A percentile compares a stretch with the other conserved stretches of the same genome.
Evolutionary conservation across 495 filamentous ascomycete species (phyloP).

Genomic region (Trichoderma parareesei): DNA sequence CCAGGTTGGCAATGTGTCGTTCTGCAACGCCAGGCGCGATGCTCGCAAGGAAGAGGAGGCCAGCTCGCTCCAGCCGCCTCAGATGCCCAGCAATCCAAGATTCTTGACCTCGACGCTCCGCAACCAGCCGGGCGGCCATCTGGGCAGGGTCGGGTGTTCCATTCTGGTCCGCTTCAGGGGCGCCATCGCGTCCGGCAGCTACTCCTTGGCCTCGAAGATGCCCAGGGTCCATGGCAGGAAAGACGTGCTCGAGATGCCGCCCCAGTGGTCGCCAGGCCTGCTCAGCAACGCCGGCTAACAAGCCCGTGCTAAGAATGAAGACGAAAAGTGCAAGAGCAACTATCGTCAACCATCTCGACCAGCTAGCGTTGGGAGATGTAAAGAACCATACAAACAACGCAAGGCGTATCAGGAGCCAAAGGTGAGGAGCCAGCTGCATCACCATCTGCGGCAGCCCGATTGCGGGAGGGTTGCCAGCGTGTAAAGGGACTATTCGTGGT

Average conservation of each 20-base stretch:
- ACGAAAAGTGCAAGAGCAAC: conserved; percentile 48
- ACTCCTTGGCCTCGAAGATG: conserved; percentile 15
- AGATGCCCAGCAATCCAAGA: conserved; percentile 49
- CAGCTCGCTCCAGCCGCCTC: conserved; percentile 59
- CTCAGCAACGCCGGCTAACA: conserved; percentile 50
- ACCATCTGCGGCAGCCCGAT: conserved; percentile 38
- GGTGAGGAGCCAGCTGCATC: conserved; percentile 45
- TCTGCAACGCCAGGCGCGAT: conserved; percentile 80
- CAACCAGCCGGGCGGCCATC: conserved; percentile 46
- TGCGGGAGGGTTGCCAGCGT: conserved; percentile 26
- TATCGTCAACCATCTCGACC: conserved; percentile 60
- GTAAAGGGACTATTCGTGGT: conserved; percentile 16
- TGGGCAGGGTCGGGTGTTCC: conserved; percentile 41
- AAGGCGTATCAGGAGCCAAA: conserved; percentile 75
- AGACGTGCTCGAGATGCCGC: conserved; percentile 62
- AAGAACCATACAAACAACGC: conserved; percentile 74
- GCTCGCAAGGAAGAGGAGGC: conserved; percentile 78
- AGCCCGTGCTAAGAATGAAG: conserved; percentile 56
- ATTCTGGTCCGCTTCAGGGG: conserved; percentile 9
- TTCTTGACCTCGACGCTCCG: conserved; percentile 37
- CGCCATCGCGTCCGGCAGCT: conserved; percentile 10
- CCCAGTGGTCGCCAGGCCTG: conserved; percentile 54
- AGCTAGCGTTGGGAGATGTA: conserved; percentile 58
- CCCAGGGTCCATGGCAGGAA: conserved; percentile 42
- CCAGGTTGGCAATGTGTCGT: conserved; percentile 64